Conservation (phyloP, 495 filamentous ascomycete genomes). For the Tuber brumale region DNA sequence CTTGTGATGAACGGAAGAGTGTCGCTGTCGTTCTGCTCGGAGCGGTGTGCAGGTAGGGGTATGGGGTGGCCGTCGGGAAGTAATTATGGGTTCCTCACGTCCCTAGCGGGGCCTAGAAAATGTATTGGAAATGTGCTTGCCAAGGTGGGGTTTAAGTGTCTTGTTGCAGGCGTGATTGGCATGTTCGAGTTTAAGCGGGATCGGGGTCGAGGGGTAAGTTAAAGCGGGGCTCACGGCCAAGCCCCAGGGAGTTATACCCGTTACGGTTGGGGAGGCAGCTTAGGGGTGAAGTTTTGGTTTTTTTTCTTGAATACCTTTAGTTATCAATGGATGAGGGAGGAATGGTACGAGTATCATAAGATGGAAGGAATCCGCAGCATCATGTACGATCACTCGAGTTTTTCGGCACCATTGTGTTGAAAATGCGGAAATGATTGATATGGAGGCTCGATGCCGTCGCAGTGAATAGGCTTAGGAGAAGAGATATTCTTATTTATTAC, state of each 20-base stretch:
- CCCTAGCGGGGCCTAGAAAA: constrained; percentile 56
- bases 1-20: constrained; percentile 48
- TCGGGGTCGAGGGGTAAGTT: constrained; percentile 45
- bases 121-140: constrained; percentile 71
- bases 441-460: too few relatives aligned
- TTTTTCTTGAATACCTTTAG: constrained; percentile 38
- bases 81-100: constrained; percentile 57
- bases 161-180: constrained; percentile 57
- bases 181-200: constrained; percentile 52
- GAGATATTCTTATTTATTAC: too few relatives aligned
- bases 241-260: not conserved
- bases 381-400: not conserved
- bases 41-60: constrained; percentile 42
- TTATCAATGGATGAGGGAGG: constrained; percentile 41
- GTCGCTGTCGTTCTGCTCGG: constrained; percentile 11
- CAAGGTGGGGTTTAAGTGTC: constrained; percentile 58
- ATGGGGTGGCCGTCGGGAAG: constrained; percentile 43
- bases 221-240: not conserved
- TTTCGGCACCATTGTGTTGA: not conserved
- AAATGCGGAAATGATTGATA: too few relatives aligned
- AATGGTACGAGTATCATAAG: too few relatives aligned
- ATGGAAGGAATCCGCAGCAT: constrained; percentile 48
- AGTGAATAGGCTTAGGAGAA: too few relatives aligned
- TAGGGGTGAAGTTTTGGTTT: not conserved
- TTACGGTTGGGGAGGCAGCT: not conserved